These are phyloP conservation scores for Plantago elongata DNA, from an alignment of 257 asterid genomes.

Conservation along the genomic window DNA sequence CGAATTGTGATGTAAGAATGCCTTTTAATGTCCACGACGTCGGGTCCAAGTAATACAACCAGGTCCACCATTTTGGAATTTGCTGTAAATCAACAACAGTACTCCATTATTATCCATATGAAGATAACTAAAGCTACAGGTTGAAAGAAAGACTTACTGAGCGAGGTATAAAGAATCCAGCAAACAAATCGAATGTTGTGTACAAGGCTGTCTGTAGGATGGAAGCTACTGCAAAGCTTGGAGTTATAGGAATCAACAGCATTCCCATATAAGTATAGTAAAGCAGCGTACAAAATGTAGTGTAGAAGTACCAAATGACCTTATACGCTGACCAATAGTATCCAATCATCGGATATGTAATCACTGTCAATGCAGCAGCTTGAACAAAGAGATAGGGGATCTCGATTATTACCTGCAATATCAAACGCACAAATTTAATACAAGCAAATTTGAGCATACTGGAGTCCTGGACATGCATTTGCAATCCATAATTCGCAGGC, in stretches of 20 bases:
- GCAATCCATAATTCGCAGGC: no score
- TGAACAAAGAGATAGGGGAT: slow-evolving; percentile 42
- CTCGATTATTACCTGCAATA: slow-evolving; percentile 39
- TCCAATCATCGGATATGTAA: slow-evolving; percentile 53
- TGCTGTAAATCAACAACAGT: slow-evolving; percentile 25
- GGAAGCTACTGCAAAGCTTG: slow-evolving; percentile 39
- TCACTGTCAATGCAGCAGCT: slow-evolving; percentile 27
- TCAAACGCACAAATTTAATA: not conserved
- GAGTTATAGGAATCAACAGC: slow-evolving; percentile 44
- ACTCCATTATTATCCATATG: not conserved
- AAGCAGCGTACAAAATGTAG: slow-evolving; percentile 35
- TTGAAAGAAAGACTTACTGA: slow-evolving; percentile 27
- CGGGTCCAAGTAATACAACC: slow-evolving; percentile 43
- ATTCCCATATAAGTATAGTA: slow-evolving; percentile 47
- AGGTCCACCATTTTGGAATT: slow-evolving; percentile 58
- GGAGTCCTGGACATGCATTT: not conserved
- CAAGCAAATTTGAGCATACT: not conserved
- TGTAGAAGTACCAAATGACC: slow-evolving; percentile 37
- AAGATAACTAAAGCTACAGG: not conserved
- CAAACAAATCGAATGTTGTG: slow-evolving; percentile 39
- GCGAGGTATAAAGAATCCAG: slow-evolving; percentile 42
- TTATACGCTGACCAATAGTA: slow-evolving; percentile 36
- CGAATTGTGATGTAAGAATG: slow-evolving; percentile 46
- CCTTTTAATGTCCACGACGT: slow-evolving; percentile 51
- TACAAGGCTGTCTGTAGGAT: slow-evolving; percentile 36